Conservation (phyloP, 164 flowering plant species). For the Aristolochia fimbriata region DNA sequence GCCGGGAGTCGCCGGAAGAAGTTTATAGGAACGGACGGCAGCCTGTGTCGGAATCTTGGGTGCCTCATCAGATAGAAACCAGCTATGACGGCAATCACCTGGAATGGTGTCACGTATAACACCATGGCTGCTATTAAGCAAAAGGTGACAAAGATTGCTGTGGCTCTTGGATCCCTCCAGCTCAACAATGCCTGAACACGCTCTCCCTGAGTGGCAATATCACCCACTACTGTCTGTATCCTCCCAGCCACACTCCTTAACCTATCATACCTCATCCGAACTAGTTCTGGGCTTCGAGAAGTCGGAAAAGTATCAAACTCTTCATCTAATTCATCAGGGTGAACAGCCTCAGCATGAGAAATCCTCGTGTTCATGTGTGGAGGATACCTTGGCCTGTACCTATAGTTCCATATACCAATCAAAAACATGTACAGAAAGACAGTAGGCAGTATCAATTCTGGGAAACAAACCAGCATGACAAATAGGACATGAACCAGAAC, state of each 20-base stretch:
- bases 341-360: slow-evolving; percentile 59
- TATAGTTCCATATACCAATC: slow-evolving; percentile 85
- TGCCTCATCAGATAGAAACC: slow-evolving; percentile 82
- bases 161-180: slow-evolving; percentile 76
- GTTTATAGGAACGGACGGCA: slow-evolving; percentile 69
- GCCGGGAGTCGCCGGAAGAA: slow-evolving; percentile 93
- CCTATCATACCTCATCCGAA: slow-evolving; percentile 72
- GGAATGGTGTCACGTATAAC: slow-evolving; percentile 68
- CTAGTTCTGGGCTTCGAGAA: slow-evolving; percentile 42
- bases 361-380: slow-evolving; percentile 74
- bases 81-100: slow-evolving; percentile 49
- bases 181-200: slow-evolving; percentile 51
- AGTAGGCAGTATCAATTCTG: slow-evolving; percentile 73
- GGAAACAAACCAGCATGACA: slow-evolving; percentile 82
- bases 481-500: slow-evolving; percentile 75
- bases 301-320: slow-evolving; percentile 81
- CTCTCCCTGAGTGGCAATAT: slow-evolving; percentile 73
- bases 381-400: slow-evolving; percentile 79
- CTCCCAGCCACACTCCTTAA: slow-evolving; percentile 71
- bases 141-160: slow-evolving; percentile 48
- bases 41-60: slow-evolving; percentile 65
- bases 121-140: slow-evolving; percentile 61
- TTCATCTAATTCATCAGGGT: slow-evolving; percentile 77
- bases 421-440: slow-evolving; percentile 82
- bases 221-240: slow-evolving; percentile 70